These are phyloP conservation scores for Ophiostoma ips DNA, from an alignment of 2,329 filamentous ascomycete genomes.

Conservation along the genomic window DNA sequence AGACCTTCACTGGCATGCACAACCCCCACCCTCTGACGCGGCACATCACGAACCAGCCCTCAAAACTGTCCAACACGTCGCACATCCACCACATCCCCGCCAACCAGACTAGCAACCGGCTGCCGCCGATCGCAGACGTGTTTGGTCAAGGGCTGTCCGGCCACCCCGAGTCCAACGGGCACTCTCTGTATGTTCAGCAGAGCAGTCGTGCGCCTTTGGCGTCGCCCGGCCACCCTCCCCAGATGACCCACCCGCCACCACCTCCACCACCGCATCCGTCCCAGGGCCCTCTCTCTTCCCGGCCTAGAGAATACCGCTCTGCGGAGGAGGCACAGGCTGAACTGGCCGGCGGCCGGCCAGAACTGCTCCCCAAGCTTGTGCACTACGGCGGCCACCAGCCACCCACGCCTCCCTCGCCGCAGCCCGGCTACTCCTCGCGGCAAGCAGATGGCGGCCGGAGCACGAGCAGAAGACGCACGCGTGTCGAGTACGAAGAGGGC, in stretches of 20 bases:
- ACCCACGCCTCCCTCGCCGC: constrained; percentile 75
- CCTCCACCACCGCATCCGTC: constrained; percentile 22
- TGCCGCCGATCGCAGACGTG: constrained; percentile 89
- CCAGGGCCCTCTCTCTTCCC: constrained; percentile 35
- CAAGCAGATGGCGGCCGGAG: constrained; percentile 36
- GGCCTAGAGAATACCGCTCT: constrained; percentile 79
- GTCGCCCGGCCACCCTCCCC: constrained; percentile 61
- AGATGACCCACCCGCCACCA: constrained; percentile 13
- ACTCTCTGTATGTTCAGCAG: constrained; percentile 45
- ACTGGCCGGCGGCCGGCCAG: constrained; percentile 78
- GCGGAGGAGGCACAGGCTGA: constrained; percentile 92
- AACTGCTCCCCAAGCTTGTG: constrained; percentile 82
- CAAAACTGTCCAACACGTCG: constrained; percentile 67
- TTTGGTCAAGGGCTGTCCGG: constrained; percentile 67
- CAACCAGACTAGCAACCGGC: constrained; percentile 76
- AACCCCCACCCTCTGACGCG: constrained; percentile 62
- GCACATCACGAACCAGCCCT: constrained; percentile 68
- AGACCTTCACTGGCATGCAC: constrained; percentile 87
- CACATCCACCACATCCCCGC: constrained; percentile 86
- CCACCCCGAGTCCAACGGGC: constrained; percentile 40
- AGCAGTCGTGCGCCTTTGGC: constrained; percentile 56
- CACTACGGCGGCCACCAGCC: constrained; percentile 93
- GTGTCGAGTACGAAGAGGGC: constrained; percentile 90
- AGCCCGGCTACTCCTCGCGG: constrained; percentile 32
- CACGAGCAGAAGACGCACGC: constrained; percentile 56